These are phyloP conservation scores for Diospyros kaki DNA, from an alignment of 148 eudicot species.

Conservation along the genomic window DNA sequence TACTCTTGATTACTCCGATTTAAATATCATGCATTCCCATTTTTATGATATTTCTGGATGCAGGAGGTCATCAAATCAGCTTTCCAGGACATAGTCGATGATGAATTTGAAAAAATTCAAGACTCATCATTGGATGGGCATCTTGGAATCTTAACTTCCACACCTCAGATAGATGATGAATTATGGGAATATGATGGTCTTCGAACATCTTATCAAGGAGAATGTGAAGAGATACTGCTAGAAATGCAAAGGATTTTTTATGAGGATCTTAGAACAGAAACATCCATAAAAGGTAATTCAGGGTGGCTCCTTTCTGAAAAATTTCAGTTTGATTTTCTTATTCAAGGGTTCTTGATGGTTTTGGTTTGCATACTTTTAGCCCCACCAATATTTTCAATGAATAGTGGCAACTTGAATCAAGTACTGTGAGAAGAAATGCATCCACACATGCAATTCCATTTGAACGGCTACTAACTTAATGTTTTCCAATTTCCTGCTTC, in stretches of 20 bases:
- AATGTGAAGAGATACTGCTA: constrained; percentile 81
- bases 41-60: constrained; percentile 14
- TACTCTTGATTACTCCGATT: background rate
- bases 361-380: background rate
- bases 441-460: background rate
- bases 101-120: constrained; percentile 65
- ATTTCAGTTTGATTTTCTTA: background rate
- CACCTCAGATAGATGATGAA: constrained; percentile 44
- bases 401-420: background rate
- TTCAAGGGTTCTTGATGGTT: constrained; percentile 6
- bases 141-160: constrained; percentile 15
- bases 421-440: too few relatives aligned
- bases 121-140: constrained; percentile 28
- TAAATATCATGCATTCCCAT: background rate
- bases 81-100: constrained; percentile 69
- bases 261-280: constrained; percentile 52
- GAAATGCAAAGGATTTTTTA: constrained; percentile 96
- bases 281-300: constrained; percentile 35
- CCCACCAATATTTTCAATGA: background rate
- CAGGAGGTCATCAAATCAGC: constrained; percentile 65
- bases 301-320: constrained; percentile 1
- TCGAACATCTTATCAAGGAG: constrained; percentile 61
- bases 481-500: background rate
- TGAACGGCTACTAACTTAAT: background rate
- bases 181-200: constrained; percentile 91